A percentile compares a stretch with the other conserved stretches of the same genome.
These are phyloP conservation scores for Calonectria montana DNA, from an alignment of 2,329 filamentous ascomycete species.

Conservation along the genomic window DNA sequence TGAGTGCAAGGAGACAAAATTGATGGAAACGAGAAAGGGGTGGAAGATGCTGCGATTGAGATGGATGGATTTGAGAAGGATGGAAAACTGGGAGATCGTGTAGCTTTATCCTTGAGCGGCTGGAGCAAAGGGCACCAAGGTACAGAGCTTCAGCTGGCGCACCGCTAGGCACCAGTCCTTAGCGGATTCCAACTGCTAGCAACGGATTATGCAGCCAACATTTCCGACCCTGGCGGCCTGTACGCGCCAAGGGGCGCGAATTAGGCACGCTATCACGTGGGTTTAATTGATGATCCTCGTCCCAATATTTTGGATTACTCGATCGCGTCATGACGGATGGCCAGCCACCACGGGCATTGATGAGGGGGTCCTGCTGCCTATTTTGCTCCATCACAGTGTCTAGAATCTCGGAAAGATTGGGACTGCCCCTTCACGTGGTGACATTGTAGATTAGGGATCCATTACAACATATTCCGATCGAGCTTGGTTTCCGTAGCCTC, in stretches of 20 bases:
- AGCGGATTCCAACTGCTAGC: no score
- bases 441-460: not conserved
- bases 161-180: not conserved
- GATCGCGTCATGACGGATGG: not conserved
- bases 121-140: not conserved
- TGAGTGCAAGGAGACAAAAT: not conserved
- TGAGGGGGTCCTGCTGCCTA: constrained; percentile 23
- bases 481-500: not conserved
- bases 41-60: not conserved
- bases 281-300: not conserved
- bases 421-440: not conserved
- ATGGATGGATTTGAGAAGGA: constrained; percentile 10
- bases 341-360: not conserved
- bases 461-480: not conserved
- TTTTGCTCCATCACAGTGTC: not conserved
- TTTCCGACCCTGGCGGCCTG: not conserved
- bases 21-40: not conserved
- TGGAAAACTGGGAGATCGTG: constrained; percentile 5
- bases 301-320: no score
- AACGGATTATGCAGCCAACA: no score
- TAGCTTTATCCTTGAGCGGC: constrained; percentile 16
- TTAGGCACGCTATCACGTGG: constrained; percentile 44
- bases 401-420: not conserved
- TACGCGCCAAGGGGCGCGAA: constrained; percentile 25
- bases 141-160: constrained; percentile 16